phyloP scores from a whole-genome alignment of 495 filamentous ascomycete genomes.

The Bathelium albidoporum region DNA sequence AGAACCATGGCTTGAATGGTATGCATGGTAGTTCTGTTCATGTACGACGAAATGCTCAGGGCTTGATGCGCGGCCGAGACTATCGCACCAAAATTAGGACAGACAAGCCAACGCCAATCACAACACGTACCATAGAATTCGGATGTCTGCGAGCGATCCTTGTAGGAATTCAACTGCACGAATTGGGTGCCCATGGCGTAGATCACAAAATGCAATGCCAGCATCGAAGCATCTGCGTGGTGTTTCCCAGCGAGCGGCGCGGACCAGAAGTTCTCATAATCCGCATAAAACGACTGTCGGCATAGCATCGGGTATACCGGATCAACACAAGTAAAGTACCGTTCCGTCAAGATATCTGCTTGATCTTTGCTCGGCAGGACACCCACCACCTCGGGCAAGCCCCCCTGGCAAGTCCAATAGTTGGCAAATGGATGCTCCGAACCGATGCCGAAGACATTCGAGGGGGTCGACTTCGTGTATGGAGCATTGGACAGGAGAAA shows the following conservation, averaged over 20 bases:
- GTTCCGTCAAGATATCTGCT: conserved; percentile 55
- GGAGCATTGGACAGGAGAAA: conserved; percentile 59
- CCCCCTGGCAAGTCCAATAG: conserved; percentile 67
- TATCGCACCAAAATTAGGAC: neutral
- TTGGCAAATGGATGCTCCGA: conserved; percentile 61
- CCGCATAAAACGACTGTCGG: conserved; percentile 52
- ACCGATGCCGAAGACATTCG: conserved; percentile 59
- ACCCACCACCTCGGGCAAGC: conserved; percentile 57
- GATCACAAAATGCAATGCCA: conserved; percentile 58
- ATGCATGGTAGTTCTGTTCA: conserved; percentile 54
- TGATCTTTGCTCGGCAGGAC: conserved; percentile 61
- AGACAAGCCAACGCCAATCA: neutral
- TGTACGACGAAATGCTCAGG: conserved; percentile 55
- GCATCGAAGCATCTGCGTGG: conserved; percentile 45
- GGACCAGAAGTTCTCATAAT: conserved; percentile 63
- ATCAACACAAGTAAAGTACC: conserved; percentile 66
- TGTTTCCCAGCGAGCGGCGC: conserved; percentile 40
- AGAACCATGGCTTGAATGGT: conserved; percentile 65
- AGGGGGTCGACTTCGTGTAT: conserved; percentile 49
- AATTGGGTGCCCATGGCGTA: conserved; percentile 66
- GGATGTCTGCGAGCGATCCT: conserved; percentile 54
- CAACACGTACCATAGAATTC: conserved; percentile 50
- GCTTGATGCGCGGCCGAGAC: conserved; percentile 60
- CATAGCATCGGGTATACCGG: conserved; percentile 66
- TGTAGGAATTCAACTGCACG: conserved; percentile 43